phyloP scores from a whole-genome alignment of 768 basidiomycete species.

The Polyporus arcularius region DNA sequence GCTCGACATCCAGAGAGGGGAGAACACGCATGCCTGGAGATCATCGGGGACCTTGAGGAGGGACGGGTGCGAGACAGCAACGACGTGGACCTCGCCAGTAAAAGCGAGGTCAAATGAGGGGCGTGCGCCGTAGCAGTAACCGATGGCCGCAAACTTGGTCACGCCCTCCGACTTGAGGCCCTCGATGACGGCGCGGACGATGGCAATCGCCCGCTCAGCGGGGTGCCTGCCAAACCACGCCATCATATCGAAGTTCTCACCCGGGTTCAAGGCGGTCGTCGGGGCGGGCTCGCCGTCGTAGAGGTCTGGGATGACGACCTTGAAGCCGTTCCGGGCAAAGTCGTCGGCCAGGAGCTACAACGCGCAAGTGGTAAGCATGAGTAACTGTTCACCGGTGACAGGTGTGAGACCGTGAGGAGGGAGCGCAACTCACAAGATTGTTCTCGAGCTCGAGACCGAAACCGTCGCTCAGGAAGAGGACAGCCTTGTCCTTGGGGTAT shows the following conservation, averaged over 20 bases:
- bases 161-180: slow-evolving; percentile 62
- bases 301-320: slow-evolving; percentile 38
- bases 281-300: slow-evolving; percentile 38
- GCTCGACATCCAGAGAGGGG: not conserved
- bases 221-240: slow-evolving; percentile 40
- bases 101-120: slow-evolving; percentile 66
- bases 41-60: slow-evolving; percentile 58
- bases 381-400: not conserved
- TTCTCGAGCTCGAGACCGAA: slow-evolving; percentile 33
- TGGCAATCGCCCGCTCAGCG: slow-evolving; percentile 30
- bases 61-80: slow-evolving; percentile 61
- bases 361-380: too few species aligned
- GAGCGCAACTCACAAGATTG: slow-evolving; percentile 23
- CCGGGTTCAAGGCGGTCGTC: slow-evolving; percentile 15
- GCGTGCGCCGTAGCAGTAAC: slow-evolving; percentile 72
- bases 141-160: slow-evolving; percentile 56
- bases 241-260: slow-evolving; percentile 29
- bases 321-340: slow-evolving; percentile 44
- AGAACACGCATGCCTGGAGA: slow-evolving; percentile 48
- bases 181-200: slow-evolving; percentile 55
- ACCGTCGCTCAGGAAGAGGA: slow-evolving; percentile 41
- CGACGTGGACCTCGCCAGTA: slow-evolving; percentile 49
- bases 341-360: slow-evolving; percentile 45
- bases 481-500: slow-evolving; percentile 38
- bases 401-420: not conserved